phyloP scores from a whole-genome alignment of 2,329 filamentous ascomycete species.

The Colletotrichum orbiculare region DNA sequence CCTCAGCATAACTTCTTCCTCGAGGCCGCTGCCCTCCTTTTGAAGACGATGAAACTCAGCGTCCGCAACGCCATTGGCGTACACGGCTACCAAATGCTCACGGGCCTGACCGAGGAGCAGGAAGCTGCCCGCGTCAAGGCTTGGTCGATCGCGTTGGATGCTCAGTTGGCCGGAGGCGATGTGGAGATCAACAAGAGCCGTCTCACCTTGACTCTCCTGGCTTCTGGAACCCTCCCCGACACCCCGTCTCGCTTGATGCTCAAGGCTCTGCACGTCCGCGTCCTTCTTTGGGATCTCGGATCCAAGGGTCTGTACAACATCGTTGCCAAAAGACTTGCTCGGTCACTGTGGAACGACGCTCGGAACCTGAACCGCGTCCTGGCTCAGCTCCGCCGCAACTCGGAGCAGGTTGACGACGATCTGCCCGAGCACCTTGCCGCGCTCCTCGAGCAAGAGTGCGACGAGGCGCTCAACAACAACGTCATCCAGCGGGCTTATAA shows the following conservation, averaged over 20 bases:
- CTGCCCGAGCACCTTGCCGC: slow-evolving; percentile 81
- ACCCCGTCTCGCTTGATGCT: slow-evolving; percentile 88
- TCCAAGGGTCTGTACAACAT: slow-evolving; percentile 75
- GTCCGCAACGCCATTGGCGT: slow-evolving; percentile 81
- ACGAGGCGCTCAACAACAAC: slow-evolving; percentile 80
- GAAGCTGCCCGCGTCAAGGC: slow-evolving; percentile 89
- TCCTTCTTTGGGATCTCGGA: slow-evolving; percentile 83
- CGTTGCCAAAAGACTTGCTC: slow-evolving; percentile 78
- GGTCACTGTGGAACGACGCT: slow-evolving; percentile 84
- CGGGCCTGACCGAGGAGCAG: slow-evolving; percentile 84
- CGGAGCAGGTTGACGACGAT: slow-evolving; percentile 67
- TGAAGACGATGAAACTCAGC: slow-evolving; percentile 86
- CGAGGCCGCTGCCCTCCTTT: slow-evolving; percentile 81
- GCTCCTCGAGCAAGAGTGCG: slow-evolving; percentile 82
- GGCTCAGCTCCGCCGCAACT: slow-evolving; percentile 53
- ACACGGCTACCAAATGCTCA: slow-evolving; percentile 80
- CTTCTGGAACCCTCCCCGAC: slow-evolving; percentile 86
- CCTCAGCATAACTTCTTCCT: slow-evolving; percentile 88
- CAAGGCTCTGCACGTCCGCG: slow-evolving; percentile 90
- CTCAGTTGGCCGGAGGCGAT: slow-evolving; percentile 91
- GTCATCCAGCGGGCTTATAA: slow-evolving; percentile 90
- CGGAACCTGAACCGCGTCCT: slow-evolving; percentile 69
- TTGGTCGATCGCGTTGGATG: slow-evolving; percentile 93
- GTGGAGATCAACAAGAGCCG: slow-evolving; percentile 89
- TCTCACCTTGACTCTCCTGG: slow-evolving; percentile 85